Conservation (phyloP, 2,329 filamentous ascomycete genomes). For the Claviceps sp. region DNA sequence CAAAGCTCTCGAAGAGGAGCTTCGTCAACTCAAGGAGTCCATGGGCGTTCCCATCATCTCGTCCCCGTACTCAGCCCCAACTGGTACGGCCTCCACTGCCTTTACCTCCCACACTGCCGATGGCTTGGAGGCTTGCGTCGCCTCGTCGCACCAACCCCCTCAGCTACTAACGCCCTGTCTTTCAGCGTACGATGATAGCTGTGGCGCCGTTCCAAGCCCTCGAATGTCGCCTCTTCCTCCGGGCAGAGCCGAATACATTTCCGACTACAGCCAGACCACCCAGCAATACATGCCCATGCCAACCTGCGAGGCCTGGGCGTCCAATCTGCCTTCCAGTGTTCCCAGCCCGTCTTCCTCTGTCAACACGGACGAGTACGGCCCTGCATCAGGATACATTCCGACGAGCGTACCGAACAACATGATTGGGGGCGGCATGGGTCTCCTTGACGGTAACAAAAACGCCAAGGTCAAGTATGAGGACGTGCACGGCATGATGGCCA, state of each 20-base stretch:
- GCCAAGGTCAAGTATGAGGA: conserved; percentile 29
- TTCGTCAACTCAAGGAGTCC: conserved; percentile 30
- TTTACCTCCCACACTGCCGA: conserved; percentile 2
- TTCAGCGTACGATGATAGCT: conserved; percentile 26
- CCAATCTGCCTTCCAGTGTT: conserved; percentile 32
- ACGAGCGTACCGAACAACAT: conserved; percentile 34
- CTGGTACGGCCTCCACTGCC: conserved; percentile 21
- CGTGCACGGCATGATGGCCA: conserved; percentile 13
- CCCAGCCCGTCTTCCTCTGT: conserved; percentile 39
- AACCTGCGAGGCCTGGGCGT: conserved; percentile 34
- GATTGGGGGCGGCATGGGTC: conserved; percentile 14
- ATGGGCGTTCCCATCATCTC: conserved; percentile 29
- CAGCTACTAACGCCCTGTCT: conserved; percentile 11
- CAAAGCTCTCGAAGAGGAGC: conserved; percentile 39
- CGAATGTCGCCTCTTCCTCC: conserved; percentile 32
- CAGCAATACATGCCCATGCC: conserved; percentile 24
- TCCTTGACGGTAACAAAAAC: conserved; percentile 18
- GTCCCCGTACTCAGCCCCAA: conserved; percentile 24
- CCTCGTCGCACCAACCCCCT: not conserved
- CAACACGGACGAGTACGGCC: conserved; percentile 32
- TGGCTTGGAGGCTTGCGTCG: conserved; percentile 4
- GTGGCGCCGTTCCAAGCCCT: conserved; percentile 28
- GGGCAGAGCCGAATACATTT: conserved; percentile 27
- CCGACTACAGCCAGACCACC: conserved; percentile 23
- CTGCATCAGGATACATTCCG: conserved; percentile 28